A percentile compares a stretch with the other conserved stretches of the same genome.
Conservation (phyloP, 2,329 filamentous ascomycete species). For the Ophiostoma sp. region DNA sequence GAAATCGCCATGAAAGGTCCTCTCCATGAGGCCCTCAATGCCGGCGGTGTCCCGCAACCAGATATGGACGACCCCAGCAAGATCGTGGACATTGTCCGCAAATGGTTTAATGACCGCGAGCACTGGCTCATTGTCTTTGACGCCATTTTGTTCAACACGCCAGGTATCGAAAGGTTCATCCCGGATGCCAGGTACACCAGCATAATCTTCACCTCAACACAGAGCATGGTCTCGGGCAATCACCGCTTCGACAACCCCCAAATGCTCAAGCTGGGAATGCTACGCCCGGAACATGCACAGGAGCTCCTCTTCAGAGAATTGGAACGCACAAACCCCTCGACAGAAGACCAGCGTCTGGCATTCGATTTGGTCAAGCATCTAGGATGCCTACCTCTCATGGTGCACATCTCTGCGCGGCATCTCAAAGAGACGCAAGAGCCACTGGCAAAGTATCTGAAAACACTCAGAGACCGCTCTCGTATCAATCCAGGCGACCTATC, state of each 20-base stretch:
- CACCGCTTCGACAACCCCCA: conserved; percentile 55
- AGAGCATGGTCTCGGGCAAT: conserved; percentile 50
- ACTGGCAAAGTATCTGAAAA: conserved; percentile 55
- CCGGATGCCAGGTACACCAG: conserved; percentile 58
- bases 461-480: conserved; percentile 44
- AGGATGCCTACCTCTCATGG: conserved; percentile 60
- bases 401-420: conserved; percentile 59
- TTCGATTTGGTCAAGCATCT: conserved; percentile 59
- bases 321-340: conserved; percentile 51
- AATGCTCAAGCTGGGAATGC: conserved; percentile 49
- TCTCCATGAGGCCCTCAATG: neutral
- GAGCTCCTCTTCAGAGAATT: conserved; percentile 58
- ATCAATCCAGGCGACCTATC: conserved; percentile 48
- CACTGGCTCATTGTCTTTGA: conserved; percentile 65
- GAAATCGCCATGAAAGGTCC: conserved; percentile 52
- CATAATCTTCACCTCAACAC: conserved; percentile 64
- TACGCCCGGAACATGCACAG: conserved; percentile 54
- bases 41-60: conserved; percentile 23
- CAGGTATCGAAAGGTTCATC: conserved; percentile 55
- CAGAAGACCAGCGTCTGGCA: conserved; percentile 49
- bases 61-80: conserved; percentile 36
- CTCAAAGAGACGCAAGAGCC: conserved; percentile 57
- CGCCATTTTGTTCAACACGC: conserved; percentile 56
- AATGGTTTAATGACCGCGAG: conserved; percentile 57
- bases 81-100: conserved; percentile 52